These are phyloP conservation scores for Fusarium oligoseptatum DNA, from an alignment of 2,329 filamentous ascomycete species.

Conservation along the genomic window DNA sequence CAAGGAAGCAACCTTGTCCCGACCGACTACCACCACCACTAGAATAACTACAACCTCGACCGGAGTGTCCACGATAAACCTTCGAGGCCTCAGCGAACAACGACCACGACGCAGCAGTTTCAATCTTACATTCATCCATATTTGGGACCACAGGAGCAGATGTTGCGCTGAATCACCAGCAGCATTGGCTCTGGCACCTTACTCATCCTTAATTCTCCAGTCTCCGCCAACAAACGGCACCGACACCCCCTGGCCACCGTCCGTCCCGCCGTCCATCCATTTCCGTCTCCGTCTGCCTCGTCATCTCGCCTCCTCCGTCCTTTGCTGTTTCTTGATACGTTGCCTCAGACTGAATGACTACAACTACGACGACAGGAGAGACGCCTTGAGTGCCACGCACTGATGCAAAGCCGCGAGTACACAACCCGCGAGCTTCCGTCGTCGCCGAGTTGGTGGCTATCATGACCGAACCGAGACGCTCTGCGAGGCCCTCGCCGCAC, in stretches of 20 bases:
- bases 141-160: background rate
- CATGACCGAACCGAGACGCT: conserved; percentile 53
- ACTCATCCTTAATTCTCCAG: conserved; percentile 27
- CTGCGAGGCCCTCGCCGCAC: conserved; percentile 51
- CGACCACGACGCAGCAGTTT: conserved; percentile 20
- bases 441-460: conserved; percentile 52
- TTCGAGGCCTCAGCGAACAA: conserved; percentile 5
- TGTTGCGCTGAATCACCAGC: conserved; percentile 5
- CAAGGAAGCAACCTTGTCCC: conserved; percentile 31
- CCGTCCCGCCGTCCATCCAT: conserved; percentile 25
- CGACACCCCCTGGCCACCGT: conserved; percentile 15
- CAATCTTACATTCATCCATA: conserved; percentile 1
- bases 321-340: conserved; percentile 23
- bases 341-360: conserved; percentile 37
- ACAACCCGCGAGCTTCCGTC: conserved; percentile 47
- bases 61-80: conserved; percentile 21
- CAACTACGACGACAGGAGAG: conserved; percentile 26
- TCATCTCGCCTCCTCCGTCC: conserved; percentile 35
- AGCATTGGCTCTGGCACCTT: conserved; percentile 27
- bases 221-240: conserved; percentile 29
- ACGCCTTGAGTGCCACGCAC: conserved; percentile 41
- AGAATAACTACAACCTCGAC: conserved; percentile 27
- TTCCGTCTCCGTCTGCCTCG: conserved; percentile 22
- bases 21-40: conserved; percentile 14
- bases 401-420: conserved; percentile 50